phyloP scores from a whole-genome alignment of 1,284 basidiomycete species.

The Sanguinoderma infundibulare region DNA sequence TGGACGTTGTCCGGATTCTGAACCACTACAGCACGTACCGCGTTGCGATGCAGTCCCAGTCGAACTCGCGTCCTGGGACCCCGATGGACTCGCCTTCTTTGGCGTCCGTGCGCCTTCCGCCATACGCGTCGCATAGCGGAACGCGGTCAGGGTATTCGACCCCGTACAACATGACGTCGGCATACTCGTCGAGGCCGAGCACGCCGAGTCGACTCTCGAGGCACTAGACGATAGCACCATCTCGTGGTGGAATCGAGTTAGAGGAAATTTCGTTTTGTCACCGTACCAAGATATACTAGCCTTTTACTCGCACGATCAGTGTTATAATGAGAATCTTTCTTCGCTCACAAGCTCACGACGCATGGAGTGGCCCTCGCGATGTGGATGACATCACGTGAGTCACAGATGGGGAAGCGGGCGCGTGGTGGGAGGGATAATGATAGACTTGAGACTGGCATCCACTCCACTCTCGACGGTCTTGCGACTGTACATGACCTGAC shows the following conservation, averaged over 20 bases:
- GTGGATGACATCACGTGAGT: not conserved
- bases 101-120: conserved; percentile 37
- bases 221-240: conserved; percentile 4
- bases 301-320: conserved; percentile 6
- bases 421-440: too few relatives aligned
- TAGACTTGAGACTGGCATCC: too few relatives aligned
- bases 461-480: not conserved
- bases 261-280: conserved; percentile 6
- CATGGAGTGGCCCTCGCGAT: not conserved
- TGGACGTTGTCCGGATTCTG: conserved; percentile 74
- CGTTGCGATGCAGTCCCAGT: conserved; percentile 54
- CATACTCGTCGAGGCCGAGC: conserved; percentile 62
- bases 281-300: conserved; percentile 16
- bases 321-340: conserved; percentile 15
- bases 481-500: conserved; percentile 13
- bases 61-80: conserved; percentile 67
- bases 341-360: not conserved
- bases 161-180: conserved; percentile 49
- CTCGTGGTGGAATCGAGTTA: not conserved
- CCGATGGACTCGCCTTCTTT: conserved; percentile 55
- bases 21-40: conserved; percentile 69
- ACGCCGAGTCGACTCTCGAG: conserved; percentile 61
- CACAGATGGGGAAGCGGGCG: not conserved
- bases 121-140: conserved; percentile 26
- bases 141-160: conserved; percentile 46